These are phyloP conservation scores for Hysterium pulicare DNA, from an alignment of 2,329 filamentous ascomycete genomes.

Conservation along the genomic window DNA sequence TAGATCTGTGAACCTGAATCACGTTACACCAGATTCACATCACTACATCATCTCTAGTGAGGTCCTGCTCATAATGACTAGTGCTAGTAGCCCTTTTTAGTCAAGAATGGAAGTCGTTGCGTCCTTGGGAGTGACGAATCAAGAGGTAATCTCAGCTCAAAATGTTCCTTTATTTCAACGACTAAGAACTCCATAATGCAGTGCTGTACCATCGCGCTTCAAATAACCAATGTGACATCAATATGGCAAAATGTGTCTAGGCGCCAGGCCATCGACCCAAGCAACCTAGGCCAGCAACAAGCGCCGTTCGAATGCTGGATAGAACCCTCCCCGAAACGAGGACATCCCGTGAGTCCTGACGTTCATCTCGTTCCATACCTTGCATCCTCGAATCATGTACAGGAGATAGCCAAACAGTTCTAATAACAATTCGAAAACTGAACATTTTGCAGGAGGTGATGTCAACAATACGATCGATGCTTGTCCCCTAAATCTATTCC, in stretches of 20 bases:
- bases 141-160: neutral
- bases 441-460: too few relatives aligned
- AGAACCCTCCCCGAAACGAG: neutral
- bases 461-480: too few relatives aligned
- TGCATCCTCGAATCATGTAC: neutral
- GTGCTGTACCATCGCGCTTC: neutral
- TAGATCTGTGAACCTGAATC: too few relatives aligned
- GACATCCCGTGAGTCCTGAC: neutral
- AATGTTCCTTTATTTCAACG: neutral
- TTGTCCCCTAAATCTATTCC: too few relatives aligned
- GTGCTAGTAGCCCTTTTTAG: too few relatives aligned
- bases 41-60: too few relatives aligned
- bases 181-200: neutral
- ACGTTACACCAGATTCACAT: too few relatives aligned
- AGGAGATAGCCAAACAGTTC: neutral
- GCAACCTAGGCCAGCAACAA: constrained; percentile 2
- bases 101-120: too few relatives aligned
- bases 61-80: too few relatives aligned
- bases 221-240: constrained; percentile 1
- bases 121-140: too few relatives aligned
- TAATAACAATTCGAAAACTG: too few relatives aligned
- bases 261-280: constrained; percentile 8
- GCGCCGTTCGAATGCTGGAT: constrained; percentile 2
- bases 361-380: neutral
- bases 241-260: constrained; percentile 1